Evolutionary conservation across 768 basidiomycete species (phyloP), one percentile per base, ranked within the genome.

Genomic region (Kwoniella dendrophila): DNA sequence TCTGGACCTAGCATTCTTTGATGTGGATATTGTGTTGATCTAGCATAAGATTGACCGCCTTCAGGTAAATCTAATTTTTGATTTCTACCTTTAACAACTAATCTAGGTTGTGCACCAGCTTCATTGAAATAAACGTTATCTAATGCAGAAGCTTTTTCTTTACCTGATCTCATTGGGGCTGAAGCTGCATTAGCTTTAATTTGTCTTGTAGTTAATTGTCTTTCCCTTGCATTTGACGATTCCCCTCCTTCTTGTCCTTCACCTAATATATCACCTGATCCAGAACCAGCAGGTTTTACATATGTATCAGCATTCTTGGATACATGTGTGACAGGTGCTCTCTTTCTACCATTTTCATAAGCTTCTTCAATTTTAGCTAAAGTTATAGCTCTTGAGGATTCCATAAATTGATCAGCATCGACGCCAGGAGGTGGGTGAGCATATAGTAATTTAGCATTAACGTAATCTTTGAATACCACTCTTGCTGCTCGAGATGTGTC

Each of bases 401-500:
- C 75, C 79, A 98, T 98, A 82, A 94, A 98, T 1, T 81, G 81
- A 49, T 85, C 83, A 30, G 87, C 84, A 1, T 84, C 74, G 3
- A 85, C 79, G 11, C 81, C 85, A 7, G 82, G 82, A 1, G 94
- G 92, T n/a, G 95, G 86, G 67, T 95, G 89, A 67, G 90, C 92
- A 78, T 85, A 97, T 8, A 98, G 83, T 0, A 99, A 83, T 71
- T 91, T 92, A 26, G 90, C 96, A 69, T 89, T 93, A 63, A 98
- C 93, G 73, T 94, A 99, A 80, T 99, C 96, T 78, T 99, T 99
- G 50, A 99, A 83, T 58, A 99, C 83, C 74, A 89, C 88, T 61
- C 96, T 86, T 16, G 95, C 91, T 0, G 96, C 86, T 53, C 92
- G 88, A 30, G 96, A 92, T 75, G 97, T 93, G 74, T 99, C 96